phyloP scores from a whole-genome alignment of 2,329 filamentous ascomycete genomes.

The Hypoxylon sp. region DNA sequence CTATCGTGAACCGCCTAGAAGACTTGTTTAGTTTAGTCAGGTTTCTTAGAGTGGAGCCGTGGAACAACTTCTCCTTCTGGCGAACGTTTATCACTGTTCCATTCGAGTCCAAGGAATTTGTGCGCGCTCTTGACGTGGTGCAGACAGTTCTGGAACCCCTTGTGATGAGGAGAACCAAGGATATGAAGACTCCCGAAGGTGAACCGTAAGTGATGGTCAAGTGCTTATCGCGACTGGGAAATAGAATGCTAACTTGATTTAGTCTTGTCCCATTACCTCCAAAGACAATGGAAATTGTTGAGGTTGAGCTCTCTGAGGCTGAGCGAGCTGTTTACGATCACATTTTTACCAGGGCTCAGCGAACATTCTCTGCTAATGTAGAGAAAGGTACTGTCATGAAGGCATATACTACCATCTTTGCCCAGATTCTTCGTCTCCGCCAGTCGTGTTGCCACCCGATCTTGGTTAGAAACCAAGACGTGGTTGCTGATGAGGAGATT shows the following conservation, averaged over 20 bases:
- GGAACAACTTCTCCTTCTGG: slow-evolving; percentile 99
- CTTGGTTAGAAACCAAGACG: slow-evolving; percentile 85
- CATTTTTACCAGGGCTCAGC: slow-evolving; percentile 86
- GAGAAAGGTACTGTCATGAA: slow-evolving; percentile 95
- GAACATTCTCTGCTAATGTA: slow-evolving; percentile 86
- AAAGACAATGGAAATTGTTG: slow-evolving; percentile 86
- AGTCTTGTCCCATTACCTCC: slow-evolving; percentile 83
- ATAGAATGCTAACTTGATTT: slow-evolving; percentile 33
- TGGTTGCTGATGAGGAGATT: slow-evolving; percentile 90
- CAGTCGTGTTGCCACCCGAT: slow-evolving; percentile 96
- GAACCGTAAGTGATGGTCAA: slow-evolving; percentile 56
- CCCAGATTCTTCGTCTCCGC: slow-evolving; percentile 91
- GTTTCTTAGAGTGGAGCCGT: slow-evolving; percentile 94
- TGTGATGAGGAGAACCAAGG: slow-evolving; percentile 95
- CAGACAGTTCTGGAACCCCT: slow-evolving; percentile 96
- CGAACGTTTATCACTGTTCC: slow-evolving; percentile 98
- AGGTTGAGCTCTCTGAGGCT: slow-evolving; percentile 85
- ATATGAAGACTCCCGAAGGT: slow-evolving; percentile 96
- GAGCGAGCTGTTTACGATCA: slow-evolving; percentile 95
- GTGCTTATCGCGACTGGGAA: neutral
- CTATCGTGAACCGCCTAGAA: slow-evolving; percentile 95
- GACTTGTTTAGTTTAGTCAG: slow-evolving; percentile 94
- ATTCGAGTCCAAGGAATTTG: slow-evolving; percentile 95
- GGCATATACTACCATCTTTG: slow-evolving; percentile 96
- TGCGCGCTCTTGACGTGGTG: slow-evolving; percentile 93